A percentile compares a stretch with the other conserved stretches of the same genome.
phyloP scores from a whole-genome alignment of 345 rosid genomes.

The Lepidium sativum region DNA sequence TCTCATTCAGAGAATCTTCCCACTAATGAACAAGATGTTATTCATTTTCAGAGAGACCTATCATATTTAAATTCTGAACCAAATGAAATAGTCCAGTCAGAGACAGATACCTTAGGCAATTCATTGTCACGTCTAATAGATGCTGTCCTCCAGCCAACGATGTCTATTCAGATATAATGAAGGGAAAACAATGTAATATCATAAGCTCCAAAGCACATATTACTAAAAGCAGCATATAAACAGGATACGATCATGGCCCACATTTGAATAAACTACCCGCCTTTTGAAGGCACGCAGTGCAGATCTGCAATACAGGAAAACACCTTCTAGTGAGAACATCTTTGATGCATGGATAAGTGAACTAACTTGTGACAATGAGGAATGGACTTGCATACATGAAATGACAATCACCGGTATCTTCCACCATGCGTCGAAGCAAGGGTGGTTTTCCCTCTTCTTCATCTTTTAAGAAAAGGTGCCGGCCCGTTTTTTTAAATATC shows the following conservation, averaged over 20 bases:
- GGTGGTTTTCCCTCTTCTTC: constrained; percentile 80
- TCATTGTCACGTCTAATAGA: constrained; percentile 75
- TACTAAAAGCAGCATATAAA: constrained; percentile 5
- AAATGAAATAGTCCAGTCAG: background rate
- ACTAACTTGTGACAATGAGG: background rate
- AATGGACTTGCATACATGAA: constrained; percentile 51
- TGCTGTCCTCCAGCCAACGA: constrained; percentile 98
- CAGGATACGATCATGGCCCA: constrained; percentile 84
- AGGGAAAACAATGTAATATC: constrained; percentile 27
- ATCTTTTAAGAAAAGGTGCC: constrained; percentile 87
- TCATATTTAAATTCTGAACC: constrained; percentile 7
- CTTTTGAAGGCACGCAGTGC: constrained; percentile 74
- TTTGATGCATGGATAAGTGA: background rate
- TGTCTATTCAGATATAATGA: constrained; percentile 46
- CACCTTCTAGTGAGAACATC: constrained; percentile 6
- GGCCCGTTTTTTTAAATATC: constrained; percentile 94
- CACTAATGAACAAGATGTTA: constrained; percentile 38
- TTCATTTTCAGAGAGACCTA: background rate
- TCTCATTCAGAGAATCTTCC: constrained; percentile 56
- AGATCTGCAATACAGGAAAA: constrained; percentile 50
- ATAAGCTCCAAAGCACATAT: background rate
- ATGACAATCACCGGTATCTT: constrained; percentile 47
- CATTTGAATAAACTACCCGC: constrained; percentile 86
- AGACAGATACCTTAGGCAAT: constrained; percentile 66
- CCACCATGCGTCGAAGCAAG: constrained; percentile 66